phyloP scores from a whole-genome alignment of 495 filamentous ascomycete genomes.

The Xylaria longipes region DNA sequence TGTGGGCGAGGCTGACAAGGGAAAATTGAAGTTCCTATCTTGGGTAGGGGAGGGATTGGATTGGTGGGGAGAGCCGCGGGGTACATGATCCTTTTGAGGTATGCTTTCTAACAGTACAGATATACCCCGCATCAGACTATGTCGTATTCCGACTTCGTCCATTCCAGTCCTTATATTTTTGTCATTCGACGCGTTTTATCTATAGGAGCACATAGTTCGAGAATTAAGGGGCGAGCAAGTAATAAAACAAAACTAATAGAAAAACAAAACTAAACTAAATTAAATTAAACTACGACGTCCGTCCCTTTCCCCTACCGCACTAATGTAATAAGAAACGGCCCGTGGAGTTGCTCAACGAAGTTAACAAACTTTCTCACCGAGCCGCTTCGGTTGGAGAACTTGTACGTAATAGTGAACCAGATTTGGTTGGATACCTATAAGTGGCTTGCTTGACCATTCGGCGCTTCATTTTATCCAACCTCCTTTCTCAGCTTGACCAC shows the following conservation, averaged over 20 bases:
- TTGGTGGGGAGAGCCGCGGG: constrained; percentile 18
- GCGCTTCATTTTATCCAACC: constrained; percentile 12
- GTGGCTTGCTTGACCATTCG: not conserved
- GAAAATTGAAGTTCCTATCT: constrained; percentile 11
- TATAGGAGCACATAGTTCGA: not conserved
- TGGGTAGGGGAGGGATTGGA: not conserved
- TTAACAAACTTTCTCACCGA: not conserved
- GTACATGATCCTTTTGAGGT: constrained; percentile 16
- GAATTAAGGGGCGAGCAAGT: not conserved
- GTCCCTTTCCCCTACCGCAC: not conserved
- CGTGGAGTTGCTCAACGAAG: not conserved
- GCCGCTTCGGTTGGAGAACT: constrained; percentile 28
- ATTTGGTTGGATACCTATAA: not conserved
- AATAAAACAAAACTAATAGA: not conserved
- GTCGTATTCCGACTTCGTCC: constrained; percentile 7
- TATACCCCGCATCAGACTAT: constrained; percentile 10
- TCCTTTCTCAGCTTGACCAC: constrained; percentile 5
- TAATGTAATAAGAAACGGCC: not conserved
- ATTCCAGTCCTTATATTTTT: not conserved
- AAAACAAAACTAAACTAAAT: no score
- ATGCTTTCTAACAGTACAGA: not conserved
- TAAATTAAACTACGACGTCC: no score
- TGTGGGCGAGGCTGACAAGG: constrained; percentile 8
- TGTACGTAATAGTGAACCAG: constrained; percentile 44
- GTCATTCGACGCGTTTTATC: not conserved